Evolutionary conservation across 2,329 filamentous ascomycete species (phyloP).

Genomic region (Magnaporthales sp.): DNA sequence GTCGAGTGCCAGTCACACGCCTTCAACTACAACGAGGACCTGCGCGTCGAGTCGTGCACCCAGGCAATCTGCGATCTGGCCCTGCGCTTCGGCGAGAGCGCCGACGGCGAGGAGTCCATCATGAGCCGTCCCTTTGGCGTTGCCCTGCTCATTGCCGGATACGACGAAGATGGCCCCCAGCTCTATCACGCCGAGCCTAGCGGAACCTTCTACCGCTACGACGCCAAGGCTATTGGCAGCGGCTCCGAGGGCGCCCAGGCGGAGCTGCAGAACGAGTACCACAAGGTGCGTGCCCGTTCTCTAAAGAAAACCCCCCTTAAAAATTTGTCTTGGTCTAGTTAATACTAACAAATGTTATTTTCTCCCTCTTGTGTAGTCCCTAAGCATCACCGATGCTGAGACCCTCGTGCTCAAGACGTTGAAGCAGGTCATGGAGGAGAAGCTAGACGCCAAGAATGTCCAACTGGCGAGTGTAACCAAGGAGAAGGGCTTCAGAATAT

Average conservation of each 20-base stretch:
- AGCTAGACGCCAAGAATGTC: conserved; percentile 97
- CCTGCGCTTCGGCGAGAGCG: conserved; percentile 91
- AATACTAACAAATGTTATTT: background rate
- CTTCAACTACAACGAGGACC: conserved; percentile 95
- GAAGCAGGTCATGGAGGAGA: conserved; percentile 99
- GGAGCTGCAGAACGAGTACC: conserved; percentile 96
- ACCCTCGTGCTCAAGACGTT: conserved; percentile 93
- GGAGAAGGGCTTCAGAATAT: conserved; percentile 97
- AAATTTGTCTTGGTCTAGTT: background rate
- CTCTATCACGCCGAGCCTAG: conserved; percentile 97
- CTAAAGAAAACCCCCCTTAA: background rate
- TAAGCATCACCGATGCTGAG: conserved; percentile 88
- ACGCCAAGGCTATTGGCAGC: conserved; percentile 96
- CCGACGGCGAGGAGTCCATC: conserved; percentile 95
- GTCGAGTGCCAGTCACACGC: conserved; percentile 95
- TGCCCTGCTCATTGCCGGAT: conserved; percentile 89
- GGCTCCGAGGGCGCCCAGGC: conserved; percentile 96
- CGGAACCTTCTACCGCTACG: conserved; percentile 97
- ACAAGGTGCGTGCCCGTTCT: conserved; percentile 54
- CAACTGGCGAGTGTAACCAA: conserved; percentile 96
- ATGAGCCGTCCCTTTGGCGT: conserved; percentile 98
- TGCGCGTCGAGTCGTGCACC: conserved; percentile 94
- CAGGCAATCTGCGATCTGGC: conserved; percentile 98
- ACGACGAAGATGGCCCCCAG: conserved; percentile 93
- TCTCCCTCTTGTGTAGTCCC: conserved; percentile 46